Conservation (phyloP, 2,329 filamentous ascomycete genomes). For the Epichloe gansuensis region DNA sequence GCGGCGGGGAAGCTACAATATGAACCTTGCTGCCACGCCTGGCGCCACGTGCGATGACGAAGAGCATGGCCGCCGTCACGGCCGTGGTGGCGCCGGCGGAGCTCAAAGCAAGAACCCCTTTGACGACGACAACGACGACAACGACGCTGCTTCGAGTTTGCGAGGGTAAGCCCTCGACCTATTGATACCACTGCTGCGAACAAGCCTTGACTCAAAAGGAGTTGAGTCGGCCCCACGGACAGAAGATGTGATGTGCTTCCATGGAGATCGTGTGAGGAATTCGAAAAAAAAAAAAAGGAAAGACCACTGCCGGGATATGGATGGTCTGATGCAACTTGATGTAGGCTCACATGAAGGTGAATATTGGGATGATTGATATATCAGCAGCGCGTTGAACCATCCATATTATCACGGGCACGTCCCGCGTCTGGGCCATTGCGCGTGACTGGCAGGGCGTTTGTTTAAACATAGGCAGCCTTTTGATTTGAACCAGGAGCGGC, state of each 20-base stretch:
- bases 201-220: conserved; percentile 11
- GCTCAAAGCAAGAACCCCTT: conserved; percentile 47
- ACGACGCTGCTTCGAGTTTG: conserved; percentile 47
- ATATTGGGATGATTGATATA: background rate
- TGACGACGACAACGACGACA: conserved; percentile 37
- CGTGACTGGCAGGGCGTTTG: no score
- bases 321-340: background rate
- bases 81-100: conserved; percentile 21
- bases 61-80: conserved; percentile 20
- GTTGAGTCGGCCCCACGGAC: conserved; percentile 44
- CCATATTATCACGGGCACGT: background rate
- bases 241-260: conserved; percentile 58
- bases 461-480: background rate
- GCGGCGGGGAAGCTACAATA: conserved; percentile 33
- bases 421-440: no score
- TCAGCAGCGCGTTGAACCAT: background rate
- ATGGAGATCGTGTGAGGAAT: conserved; percentile 50
- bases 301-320: background rate
- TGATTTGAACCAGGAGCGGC: background rate
- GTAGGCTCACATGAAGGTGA: background rate
- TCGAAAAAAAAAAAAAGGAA: background rate
- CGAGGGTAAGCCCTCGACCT: conserved; percentile 66
- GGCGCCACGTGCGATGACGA: conserved; percentile 19
- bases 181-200: conserved; percentile 36
- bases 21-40: conserved; percentile 33